Evolutionary conservation across 768 basidiomycete genomes (phyloP).

Genomic region (Russula foetens): DNA sequence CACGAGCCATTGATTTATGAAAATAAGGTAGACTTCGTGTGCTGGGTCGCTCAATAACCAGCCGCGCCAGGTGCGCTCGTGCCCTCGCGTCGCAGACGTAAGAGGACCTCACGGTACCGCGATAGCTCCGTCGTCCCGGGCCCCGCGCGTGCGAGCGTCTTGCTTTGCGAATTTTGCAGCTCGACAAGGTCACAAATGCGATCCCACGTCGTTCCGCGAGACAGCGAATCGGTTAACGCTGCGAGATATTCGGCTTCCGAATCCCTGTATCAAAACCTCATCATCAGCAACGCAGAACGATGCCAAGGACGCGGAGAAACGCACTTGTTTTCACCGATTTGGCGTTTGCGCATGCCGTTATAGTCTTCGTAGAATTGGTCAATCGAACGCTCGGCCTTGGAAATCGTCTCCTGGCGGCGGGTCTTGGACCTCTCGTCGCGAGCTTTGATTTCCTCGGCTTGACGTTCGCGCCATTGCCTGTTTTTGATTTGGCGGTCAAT

Average conservation of each 20-base stretch:
- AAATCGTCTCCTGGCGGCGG: conserved; percentile 74
- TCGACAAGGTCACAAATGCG: conserved; percentile 82
- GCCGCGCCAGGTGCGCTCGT: conserved; percentile 86
- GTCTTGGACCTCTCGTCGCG: conserved; percentile 76
- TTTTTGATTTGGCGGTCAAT: background rate
- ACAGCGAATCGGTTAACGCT: conserved; percentile 64
- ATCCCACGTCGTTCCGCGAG: conserved; percentile 92
- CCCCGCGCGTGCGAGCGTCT: conserved; percentile 83
- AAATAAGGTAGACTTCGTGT: background rate
- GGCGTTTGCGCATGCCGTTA: conserved; percentile 78
- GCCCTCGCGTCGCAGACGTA: conserved; percentile 85
- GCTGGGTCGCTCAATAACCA: conserved; percentile 52
- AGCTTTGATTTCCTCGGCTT: conserved; percentile 71
- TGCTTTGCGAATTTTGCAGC: conserved; percentile 94
- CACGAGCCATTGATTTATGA: background rate
- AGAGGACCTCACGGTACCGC: conserved; percentile 86
- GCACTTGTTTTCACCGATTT: conserved; percentile 94
- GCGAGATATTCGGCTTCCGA: conserved; percentile 76
- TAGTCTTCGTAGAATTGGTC: conserved; percentile 90
- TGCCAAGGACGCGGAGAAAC: conserved; percentile 31
- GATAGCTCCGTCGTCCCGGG: conserved; percentile 83
- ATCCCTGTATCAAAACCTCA: conserved; percentile 46
- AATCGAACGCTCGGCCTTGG: conserved; percentile 76
- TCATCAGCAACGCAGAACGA: background rate
- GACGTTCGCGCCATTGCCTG: conserved; percentile 85